A percentile compares a stretch with the other conserved stretches of the same genome.
Evolutionary conservation across 2,329 filamentous ascomycete species (phyloP).

Genomic region (Penicillium sp.): DNA sequence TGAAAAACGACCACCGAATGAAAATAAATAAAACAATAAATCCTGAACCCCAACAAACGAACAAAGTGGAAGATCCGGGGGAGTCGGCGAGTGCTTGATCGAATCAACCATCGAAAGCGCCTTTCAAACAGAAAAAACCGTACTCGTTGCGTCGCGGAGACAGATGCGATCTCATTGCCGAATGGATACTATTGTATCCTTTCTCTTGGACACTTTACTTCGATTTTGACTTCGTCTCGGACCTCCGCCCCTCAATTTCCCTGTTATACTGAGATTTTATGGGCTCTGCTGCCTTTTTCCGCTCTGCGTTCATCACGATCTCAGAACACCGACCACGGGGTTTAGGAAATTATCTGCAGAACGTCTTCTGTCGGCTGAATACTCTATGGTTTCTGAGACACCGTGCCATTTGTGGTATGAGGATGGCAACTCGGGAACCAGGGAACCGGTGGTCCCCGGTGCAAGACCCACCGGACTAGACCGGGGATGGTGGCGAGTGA

Average conservation of each 20-base stretch:
- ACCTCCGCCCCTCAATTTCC: neutral
- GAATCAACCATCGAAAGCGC: neutral
- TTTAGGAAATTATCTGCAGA: neutral
- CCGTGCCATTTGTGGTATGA: neutral
- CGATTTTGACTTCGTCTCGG: neutral
- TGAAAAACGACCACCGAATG: slow-evolving; percentile 26
- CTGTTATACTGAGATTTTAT: neutral
- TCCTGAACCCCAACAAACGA: neutral
- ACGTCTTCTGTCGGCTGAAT: neutral
- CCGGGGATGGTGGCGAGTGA: neutral
- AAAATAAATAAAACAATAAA: neutral
- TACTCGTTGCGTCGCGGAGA: neutral
- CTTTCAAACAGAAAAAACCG: neutral
- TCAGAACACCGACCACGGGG: neutral
- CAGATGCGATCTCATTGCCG: neutral
- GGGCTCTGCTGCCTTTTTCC: neutral
- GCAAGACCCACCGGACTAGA: neutral
- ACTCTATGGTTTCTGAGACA: neutral
- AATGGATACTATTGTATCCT: neutral
- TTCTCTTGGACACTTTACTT: neutral
- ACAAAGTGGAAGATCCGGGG: neutral
- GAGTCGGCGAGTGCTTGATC: neutral
- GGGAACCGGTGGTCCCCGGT: neutral
- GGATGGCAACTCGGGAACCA: neutral
- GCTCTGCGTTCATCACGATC: neutral